Conservation (phyloP, 2,329 filamentous ascomycete genomes). For the Calcarisporium arbuscula region DNA sequence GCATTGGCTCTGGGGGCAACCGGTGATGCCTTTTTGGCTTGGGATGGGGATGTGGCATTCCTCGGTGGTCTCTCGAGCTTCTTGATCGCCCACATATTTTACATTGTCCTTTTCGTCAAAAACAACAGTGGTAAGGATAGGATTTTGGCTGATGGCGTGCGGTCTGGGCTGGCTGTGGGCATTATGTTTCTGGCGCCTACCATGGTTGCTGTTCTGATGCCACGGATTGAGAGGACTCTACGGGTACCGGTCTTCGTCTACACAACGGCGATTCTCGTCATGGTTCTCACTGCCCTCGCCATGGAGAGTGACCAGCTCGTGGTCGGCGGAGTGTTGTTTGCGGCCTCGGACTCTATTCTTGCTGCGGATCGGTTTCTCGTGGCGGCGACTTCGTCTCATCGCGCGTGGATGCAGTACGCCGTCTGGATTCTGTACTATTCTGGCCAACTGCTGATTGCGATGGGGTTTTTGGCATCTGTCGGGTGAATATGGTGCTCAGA, state of each 20-base stretch:
- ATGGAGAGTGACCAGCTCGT: constrained; percentile 16
- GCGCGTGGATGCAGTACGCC: constrained; percentile 23
- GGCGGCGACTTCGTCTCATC: constrained; percentile 13
- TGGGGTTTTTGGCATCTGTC: too few species aligned
- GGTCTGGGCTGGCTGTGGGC: constrained; percentile 9
- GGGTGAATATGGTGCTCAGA: too few species aligned
- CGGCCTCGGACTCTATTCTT: constrained; percentile 25
- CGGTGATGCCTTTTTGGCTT: constrained; percentile 31
- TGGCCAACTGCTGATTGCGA: constrained; percentile 26
- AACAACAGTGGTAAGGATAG: constrained; percentile 6
- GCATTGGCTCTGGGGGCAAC: constrained; percentile 24
- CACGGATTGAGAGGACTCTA: constrained; percentile 16
- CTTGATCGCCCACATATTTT: constrained; percentile 25
- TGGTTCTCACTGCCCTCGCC: constrained; percentile 25
- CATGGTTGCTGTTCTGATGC: constrained; percentile 21
- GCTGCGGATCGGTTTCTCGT: constrained; percentile 26
- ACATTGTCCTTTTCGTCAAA: constrained; percentile 21
- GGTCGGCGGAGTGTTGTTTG: constrained; percentile 23
- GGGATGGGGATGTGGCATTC: constrained; percentile 23
- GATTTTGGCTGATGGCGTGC: constrained; percentile 10
- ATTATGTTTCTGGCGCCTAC: constrained; percentile 17
- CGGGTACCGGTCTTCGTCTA: constrained; percentile 25
- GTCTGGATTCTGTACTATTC: constrained; percentile 30
- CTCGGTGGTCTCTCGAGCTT: constrained; percentile 27
- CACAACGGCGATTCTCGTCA: constrained; percentile 21